A percentile compares a stretch with the other conserved stretches of the same genome.
phyloP scores from a whole-genome alignment of 495 filamentous ascomycete species.

The Clavariopsis aquatica region DNA sequence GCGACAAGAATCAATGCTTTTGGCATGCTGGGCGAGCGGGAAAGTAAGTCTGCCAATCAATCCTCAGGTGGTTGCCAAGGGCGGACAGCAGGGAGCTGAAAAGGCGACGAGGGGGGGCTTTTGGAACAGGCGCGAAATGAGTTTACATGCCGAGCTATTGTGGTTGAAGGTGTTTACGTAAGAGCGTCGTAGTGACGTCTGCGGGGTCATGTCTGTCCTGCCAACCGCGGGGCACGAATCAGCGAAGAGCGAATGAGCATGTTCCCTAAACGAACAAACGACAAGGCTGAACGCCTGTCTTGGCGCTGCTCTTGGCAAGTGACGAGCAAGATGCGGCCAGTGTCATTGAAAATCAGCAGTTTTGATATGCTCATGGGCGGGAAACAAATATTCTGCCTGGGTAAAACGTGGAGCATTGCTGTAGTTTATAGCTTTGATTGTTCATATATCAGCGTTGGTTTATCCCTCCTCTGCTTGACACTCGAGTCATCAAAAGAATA shows the following conservation, averaged over 20 bases:
- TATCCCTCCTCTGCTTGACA: background rate
- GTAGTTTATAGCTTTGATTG: background rate
- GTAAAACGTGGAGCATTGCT: background rate
- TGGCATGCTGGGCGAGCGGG: conserved; percentile 24
- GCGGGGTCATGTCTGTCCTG: conserved; percentile 9
- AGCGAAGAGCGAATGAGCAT: background rate
- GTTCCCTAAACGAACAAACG: background rate
- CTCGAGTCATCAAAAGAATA: conserved; percentile 1
- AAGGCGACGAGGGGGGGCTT: background rate
- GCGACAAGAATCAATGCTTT: conserved; percentile 41
- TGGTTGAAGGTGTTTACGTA: background rate
- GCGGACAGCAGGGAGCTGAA: background rate
- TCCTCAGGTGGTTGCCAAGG: background rate
- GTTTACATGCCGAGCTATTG: too few relatives aligned
- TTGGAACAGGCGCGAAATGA: background rate
- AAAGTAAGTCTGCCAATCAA: too few relatives aligned
- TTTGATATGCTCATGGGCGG: too few relatives aligned
- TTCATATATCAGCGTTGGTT: conserved; percentile 1
- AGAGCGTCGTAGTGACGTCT: conserved; percentile 4
- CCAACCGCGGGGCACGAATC: conserved; percentile 11
- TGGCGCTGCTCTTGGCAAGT: too few relatives aligned
- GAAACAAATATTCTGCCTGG: background rate
- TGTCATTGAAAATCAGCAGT: too few relatives aligned
- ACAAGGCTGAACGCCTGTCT: too few relatives aligned
- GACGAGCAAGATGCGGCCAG: too few relatives aligned